Conservation (phyloP, 768 basidiomycete species). For the Trametes cinnabarina region DNA sequence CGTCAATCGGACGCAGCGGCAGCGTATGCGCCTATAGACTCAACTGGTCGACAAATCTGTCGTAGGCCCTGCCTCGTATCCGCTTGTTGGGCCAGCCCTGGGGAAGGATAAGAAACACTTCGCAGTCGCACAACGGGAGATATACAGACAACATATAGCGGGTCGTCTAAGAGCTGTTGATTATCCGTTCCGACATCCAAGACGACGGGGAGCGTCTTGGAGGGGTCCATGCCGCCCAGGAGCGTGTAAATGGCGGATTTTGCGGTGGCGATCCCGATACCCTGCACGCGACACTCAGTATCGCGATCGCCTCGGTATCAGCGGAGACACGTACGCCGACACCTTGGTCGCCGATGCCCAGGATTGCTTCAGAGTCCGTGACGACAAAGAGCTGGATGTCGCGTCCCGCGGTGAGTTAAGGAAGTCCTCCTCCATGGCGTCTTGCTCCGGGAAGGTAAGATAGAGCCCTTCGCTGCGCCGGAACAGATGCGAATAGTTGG, state of each 20-base stretch:
- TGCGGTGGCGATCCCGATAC: conserved; percentile 63
- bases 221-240: conserved; percentile 65
- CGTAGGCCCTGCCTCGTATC: conserved; percentile 70
- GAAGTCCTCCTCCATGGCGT: conserved; percentile 75
- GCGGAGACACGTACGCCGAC: conserved; percentile 50
- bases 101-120: neutral
- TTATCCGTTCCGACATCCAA: conserved; percentile 82
- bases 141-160: conserved; percentile 55
- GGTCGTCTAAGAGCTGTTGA: conserved; percentile 56
- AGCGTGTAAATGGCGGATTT: conserved; percentile 78
- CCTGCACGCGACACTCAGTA: conserved; percentile 21
- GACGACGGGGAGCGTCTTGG: conserved; percentile 54
- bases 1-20: neutral
- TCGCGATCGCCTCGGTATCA: no score
- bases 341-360: conserved; percentile 76
- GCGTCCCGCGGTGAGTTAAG: conserved; percentile 56
- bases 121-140: neutral
- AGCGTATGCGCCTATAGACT: neutral
- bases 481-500: conserved; percentile 82
- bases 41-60: conserved; percentile 73
- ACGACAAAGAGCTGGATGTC: conserved; percentile 79
- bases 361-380: conserved; percentile 82
- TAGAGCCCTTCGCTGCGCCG: conserved; percentile 76
- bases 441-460: conserved; percentile 56
- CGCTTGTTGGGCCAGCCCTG: conserved; percentile 76